Evolutionary conservation across 2,329 filamentous ascomycete species (phyloP), one percentile per base, ranked within the genome.

Genomic region (Phialemoniopsis sp.): DNA sequence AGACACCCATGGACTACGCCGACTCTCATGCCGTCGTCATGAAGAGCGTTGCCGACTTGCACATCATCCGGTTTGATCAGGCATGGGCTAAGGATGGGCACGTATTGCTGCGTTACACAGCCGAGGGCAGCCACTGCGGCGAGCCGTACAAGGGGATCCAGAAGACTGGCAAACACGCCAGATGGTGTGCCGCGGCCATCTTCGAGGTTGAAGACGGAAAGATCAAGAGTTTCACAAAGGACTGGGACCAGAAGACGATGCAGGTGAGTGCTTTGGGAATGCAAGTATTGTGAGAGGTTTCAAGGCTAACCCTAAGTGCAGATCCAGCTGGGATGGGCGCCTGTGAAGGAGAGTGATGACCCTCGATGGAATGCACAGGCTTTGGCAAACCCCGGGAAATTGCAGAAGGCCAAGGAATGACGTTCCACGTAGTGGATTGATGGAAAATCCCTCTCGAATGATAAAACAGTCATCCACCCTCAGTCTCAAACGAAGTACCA

Each of bases 311-410:
- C 7, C 5, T 29, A 5, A 18, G 7, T 17, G 19, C 17, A 54
- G 49, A 53, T 54, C 18, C 47, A 52, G 15, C 40, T 54, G 15
- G 49, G 49, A 3, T 52, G 49, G 46, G 50, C 46, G 12, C 47
- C 47, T n/a, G 46, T 51, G n/a, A 36, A 41, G 5, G 44, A 45
- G 30, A 51, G 49, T 14, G 30, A 51, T 8, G 47, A 51, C 28
- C 47, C 49, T n/a, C 42, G 50, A 14, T 52, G 45, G 49, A 53
- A 49, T 32, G 29, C 29, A 4, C 44, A 46, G 7, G 41, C 40
- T 30, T 38, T 53, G 26, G 38, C 39, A 1, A 41, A 45, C 28
- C 44, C 47, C 1, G 44, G 41, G 13, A 32, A 17, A 16, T 30
- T 29, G 4, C 19, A 18, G 29, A 38, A 40, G 30, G 28, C n/a